Base-by-base conservation (phyloP, 106 monocot genomes). In the Dioscorea zingiberensis region DNA sequence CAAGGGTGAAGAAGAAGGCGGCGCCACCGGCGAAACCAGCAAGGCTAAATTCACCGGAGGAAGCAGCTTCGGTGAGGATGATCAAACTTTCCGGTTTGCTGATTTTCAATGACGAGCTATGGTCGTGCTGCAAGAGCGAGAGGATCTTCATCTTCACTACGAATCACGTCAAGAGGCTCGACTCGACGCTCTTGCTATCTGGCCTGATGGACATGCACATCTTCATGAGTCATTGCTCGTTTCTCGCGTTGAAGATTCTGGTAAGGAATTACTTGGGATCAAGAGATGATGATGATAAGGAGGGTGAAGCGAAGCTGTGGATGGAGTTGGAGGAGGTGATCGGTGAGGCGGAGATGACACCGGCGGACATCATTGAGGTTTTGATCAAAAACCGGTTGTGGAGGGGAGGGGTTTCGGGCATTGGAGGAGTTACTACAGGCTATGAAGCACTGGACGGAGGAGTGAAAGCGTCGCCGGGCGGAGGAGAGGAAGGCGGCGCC, bases 181-280 rank as follows among this genome's bases (percentile, higher is more conserved):
- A 87, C 63, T 71, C 84, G 45, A 84, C 92, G 24, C 48, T 92
- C 68, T 65, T 92, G 25, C 66, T 87, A 26, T 81, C 84, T 9
- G 92, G 92, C 48, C 58, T 87, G 67, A 92, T 92, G 92, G 87
- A 92, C 70, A 84, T 84, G 87, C 92, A 92, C 60, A 76, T 92
- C 16, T 64, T 69, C 64, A 87, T 91, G 90, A 73, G 73, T 75
- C 72, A 73, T 44, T 91, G 90, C 63, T 76, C 87, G 19, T 91
- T 81, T 60, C 77, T 77, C 21, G 77, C 90, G 17, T 44, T 91
- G 13, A 83, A 76, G 73, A 84, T 84, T 38, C 80, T 91, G 55
- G 70, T 84, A 67, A 78, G 51, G 67, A 91, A 91, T 58, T 91
- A 91, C 76, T 46, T 83, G 75, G 86, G 70, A 18, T 54, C 73